Conservation (phyloP, 2,329 filamentous ascomycete species). For the Periglandula ipomoeae region DNA sequence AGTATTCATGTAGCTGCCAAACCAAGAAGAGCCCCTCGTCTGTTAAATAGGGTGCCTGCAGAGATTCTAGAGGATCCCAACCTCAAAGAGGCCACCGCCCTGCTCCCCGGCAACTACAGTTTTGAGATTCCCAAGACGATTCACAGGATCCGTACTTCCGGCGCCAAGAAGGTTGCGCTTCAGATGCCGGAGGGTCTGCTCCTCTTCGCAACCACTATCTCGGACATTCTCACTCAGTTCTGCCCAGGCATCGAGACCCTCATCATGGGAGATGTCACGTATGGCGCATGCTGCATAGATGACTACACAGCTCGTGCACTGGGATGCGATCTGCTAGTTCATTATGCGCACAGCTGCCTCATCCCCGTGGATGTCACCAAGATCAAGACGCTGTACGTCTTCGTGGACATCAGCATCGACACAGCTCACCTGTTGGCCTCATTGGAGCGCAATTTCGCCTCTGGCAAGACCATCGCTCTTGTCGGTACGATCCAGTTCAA, state of each 20-base stretch:
- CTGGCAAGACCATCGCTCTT: slow-evolving; percentile 79
- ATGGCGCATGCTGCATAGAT: slow-evolving; percentile 97
- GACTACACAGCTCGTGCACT: slow-evolving; percentile 93
- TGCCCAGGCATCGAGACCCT: slow-evolving; percentile 85
- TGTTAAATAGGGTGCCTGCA: slow-evolving; percentile 83
- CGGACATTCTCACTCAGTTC: slow-evolving; percentile 90
- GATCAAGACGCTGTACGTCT: slow-evolving; percentile 96
- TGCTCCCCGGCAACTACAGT: slow-evolving; percentile 92
- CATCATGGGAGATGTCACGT: slow-evolving; percentile 99
- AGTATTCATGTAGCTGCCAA: slow-evolving; percentile 47
- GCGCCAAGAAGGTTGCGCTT: slow-evolving; percentile 76
- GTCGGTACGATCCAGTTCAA: slow-evolving; percentile 99
- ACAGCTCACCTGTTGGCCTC: slow-evolving; percentile 78
- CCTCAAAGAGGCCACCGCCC: slow-evolving; percentile 76
- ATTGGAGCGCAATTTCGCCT: slow-evolving; percentile 76
- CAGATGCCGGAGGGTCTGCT: slow-evolving; percentile 95
- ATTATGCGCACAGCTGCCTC: slow-evolving; percentile 94
- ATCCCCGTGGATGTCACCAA: slow-evolving; percentile 94
- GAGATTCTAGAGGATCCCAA: slow-evolving; percentile 78
- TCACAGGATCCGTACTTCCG: slow-evolving; percentile 75
- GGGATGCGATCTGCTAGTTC: slow-evolving; percentile 87
- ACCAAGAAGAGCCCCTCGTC: slow-evolving; percentile 62
- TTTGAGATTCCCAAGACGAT: slow-evolving; percentile 99
- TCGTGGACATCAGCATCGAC: slow-evolving; percentile 96
- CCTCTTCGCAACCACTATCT: slow-evolving; percentile 93